phyloP scores from a whole-genome alignment of 768 basidiomycete genomes.

The Rhodotorula graminis region DNA sequence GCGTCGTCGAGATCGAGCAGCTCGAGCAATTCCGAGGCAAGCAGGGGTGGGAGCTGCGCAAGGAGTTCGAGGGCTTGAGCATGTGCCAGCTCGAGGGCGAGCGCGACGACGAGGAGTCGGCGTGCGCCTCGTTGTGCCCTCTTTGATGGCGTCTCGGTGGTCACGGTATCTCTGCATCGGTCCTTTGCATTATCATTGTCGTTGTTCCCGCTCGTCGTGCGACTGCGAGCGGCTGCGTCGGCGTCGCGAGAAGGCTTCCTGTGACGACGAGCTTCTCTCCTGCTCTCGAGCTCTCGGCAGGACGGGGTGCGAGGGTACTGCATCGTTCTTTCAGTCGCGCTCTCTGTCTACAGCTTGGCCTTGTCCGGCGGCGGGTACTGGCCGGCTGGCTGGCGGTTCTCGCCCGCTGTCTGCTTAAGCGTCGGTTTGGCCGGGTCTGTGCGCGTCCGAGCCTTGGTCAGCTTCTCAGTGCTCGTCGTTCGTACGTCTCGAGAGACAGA shows the following conservation, averaged over 20 bases:
- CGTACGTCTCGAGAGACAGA: neutral
- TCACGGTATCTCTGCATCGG: too few relatives aligned
- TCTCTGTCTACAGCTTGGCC: neutral
- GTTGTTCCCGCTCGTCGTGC: too few relatives aligned
- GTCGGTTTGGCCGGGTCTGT: neutral
- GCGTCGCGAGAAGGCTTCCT: too few relatives aligned
- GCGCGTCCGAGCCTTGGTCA: neutral
- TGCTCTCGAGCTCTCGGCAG: too few relatives aligned
- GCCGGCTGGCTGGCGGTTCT: neutral
- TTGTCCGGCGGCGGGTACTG: too few relatives aligned
- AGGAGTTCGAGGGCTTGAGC: neutral
- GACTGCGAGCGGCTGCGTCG: too few relatives aligned
- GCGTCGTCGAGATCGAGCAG: constrained; percentile 6
- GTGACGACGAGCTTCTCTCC: too few relatives aligned
- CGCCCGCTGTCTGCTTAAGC: neutral
- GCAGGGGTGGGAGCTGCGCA: constrained; percentile 7
- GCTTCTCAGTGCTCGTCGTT: too few relatives aligned
- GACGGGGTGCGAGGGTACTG: too few relatives aligned
- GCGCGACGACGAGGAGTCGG: neutral
- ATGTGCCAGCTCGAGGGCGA: neutral
- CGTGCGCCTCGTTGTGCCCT: constrained; percentile 6
- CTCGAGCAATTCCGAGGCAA: neutral
- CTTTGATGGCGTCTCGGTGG: neutral
- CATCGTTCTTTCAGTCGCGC: too few relatives aligned
- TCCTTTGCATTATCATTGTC: too few relatives aligned